Evolutionary conservation across 2,329 filamentous ascomycete genomes (phyloP).

Genomic region (Ceratocystis smalleyi): DNA sequence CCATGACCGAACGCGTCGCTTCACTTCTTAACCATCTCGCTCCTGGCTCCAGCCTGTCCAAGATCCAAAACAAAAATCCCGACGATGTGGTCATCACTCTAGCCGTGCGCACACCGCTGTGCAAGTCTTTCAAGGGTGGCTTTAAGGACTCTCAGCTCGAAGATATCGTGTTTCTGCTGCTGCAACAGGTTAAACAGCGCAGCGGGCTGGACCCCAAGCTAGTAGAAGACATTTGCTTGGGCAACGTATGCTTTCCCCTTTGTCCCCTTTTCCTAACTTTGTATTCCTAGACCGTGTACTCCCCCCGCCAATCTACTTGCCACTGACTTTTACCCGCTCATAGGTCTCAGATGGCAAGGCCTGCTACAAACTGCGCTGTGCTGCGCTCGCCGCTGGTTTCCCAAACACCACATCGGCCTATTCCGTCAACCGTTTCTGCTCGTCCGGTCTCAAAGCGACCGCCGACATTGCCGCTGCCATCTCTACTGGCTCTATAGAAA

Average conservation of each 20-base stretch:
- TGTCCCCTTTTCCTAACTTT: neutral
- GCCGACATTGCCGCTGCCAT: constrained; percentile 92
- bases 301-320: neutral
- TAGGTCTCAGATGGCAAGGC: constrained; percentile 73
- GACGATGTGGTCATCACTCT: constrained; percentile 96
- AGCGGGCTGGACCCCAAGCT: constrained; percentile 64
- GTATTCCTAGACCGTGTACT: neutral
- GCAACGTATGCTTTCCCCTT: constrained; percentile 53
- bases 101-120: constrained; percentile 73
- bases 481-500: constrained; percentile 59
- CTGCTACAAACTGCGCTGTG: constrained; percentile 79
- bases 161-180: constrained; percentile 65
- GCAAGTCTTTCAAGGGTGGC: constrained; percentile 79
- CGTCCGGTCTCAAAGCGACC: constrained; percentile 84
- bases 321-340: neutral
- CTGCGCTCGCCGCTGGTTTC: constrained; percentile 71
- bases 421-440: constrained; percentile 91
- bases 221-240: constrained; percentile 79
- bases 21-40: constrained; percentile 78
- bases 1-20: constrained; percentile 73
- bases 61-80: constrained; percentile 77
- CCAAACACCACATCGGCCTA: constrained; percentile 74
- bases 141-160: constrained; percentile 91
- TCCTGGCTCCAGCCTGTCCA: constrained; percentile 53
- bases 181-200: constrained; percentile 59